Evolutionary conservation across 805 yeast genomes (phyloP), one percentile per base, ranked within the genome.

Genomic region (Naumovozyma baii): DNA sequence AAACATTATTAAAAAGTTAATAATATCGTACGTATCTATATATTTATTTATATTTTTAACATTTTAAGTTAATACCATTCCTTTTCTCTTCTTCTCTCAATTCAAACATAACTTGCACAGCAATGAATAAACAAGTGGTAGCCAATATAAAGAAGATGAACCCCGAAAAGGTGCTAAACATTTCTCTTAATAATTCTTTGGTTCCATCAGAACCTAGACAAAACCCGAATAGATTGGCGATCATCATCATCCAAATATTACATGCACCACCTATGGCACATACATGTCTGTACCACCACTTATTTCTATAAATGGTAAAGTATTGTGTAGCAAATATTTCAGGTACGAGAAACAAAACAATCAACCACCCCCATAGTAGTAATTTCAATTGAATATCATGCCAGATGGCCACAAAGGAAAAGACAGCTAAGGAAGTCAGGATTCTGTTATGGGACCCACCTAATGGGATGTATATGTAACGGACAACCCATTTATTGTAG

Each of bases 181-280:
- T 78, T 39, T 80, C 88, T 16, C 59, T 54, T 17, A 90, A 63
- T 47, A 90, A 69, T 32, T 70, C 66, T 19, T 69, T 48, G 19
- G 88, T 78, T 1, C 98, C 99, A 43, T 86, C 95, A 20, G 78
- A 68, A 7, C 96, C 97, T 26, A 92, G 69, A 51, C 96, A 92
- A 61, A 92, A 92, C 0, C 99, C 99, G 54, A 83, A 86, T 39
- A 94, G 63, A 53, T 92, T 92, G 13, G 97, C 97, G 47, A 87
- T 72, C 87, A 92, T 87, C 98, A 92, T 90, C 81, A 90, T 73
- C 95, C 96, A 90, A 41, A 92, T 81, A 59, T 92, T 92, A 17
- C 71, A 54, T 20, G 88, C 94, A 3, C 90, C 95, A 3, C 98
- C 98, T 4, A 76, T 48, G 0, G 87, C 95, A 62, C 95, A 84